These are phyloP conservation scores for Phyllosticta capitalensis DNA, from an alignment of 2,329 filamentous ascomycete species.

Conservation along the genomic window DNA sequence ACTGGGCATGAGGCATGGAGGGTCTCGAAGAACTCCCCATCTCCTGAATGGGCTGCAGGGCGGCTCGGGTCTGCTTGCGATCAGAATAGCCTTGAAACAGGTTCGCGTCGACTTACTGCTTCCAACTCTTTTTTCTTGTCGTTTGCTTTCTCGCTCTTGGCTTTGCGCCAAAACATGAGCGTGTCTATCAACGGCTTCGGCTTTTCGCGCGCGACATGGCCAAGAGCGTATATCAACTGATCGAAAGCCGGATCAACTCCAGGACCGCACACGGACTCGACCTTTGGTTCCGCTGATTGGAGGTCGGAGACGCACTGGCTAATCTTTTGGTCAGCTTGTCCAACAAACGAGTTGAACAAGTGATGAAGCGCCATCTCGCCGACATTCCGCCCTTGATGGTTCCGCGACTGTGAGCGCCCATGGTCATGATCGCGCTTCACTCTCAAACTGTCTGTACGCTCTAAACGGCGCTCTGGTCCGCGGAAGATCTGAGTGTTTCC, in stretches of 20 bases:
- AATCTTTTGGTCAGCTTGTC: constrained; percentile 92
- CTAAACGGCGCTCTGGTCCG: constrained; percentile 24
- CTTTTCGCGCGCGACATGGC: constrained; percentile 87
- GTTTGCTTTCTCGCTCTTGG: constrained; percentile 76
- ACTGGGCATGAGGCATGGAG: constrained; percentile 9
- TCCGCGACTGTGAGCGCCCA: constrained; percentile 60
- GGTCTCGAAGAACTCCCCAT: not conserved
- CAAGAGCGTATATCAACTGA: constrained; percentile 84
- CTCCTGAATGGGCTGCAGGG: constrained; percentile 2
- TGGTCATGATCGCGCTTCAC: constrained; percentile 53
- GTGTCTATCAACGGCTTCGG: constrained; percentile 93
- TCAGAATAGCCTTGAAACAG: constrained; percentile 11
- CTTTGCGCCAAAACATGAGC: constrained; percentile 97
- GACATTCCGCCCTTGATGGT: constrained; percentile 72
- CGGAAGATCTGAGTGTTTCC: constrained; percentile 1
- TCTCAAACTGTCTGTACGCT: constrained; percentile 45
- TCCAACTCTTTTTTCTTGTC: constrained; percentile 16
- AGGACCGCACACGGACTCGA: constrained; percentile 84
- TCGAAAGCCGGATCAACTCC: constrained; percentile 85
- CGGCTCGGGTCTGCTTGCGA: constrained; percentile 18
- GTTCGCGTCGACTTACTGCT: constrained; percentile 1
- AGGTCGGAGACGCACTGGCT: constrained; percentile 75
- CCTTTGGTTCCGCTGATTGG: constrained; percentile 69
- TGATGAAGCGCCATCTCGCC: constrained; percentile 96
- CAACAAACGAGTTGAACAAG: constrained; percentile 93